Base-by-base conservation (phyloP, 2,329 filamentous ascomycete species). In the Piedraia hortae region DNA sequence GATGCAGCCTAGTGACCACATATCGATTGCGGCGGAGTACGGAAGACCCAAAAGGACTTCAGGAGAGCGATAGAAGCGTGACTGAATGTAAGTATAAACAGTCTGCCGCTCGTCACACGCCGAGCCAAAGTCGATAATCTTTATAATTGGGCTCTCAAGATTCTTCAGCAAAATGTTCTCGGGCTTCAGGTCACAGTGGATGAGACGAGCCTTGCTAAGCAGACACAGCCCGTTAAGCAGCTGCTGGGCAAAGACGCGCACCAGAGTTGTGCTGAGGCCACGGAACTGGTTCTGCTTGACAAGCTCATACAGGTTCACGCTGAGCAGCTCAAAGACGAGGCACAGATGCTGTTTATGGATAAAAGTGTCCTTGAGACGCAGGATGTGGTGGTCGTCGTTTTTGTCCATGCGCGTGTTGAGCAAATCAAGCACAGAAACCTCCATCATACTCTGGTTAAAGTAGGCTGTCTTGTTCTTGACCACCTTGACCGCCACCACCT, bases 401-500 rank as follows among this genome's bases (percentile, higher is more conserved):
- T 93, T 97, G 53, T 97, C 85, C 40, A 93, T 78, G 44, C 91
- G 89, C 32, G 78, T 90, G 45, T 97, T 97, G 39, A 97, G 62
- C 56, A 97, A 44, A 46, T 97, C 85, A 26, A 97, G 56, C 12
- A 97, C 85, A 2, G 85, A 97, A 14, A 97, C 85, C 44, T 97
- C 85, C 85, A 97, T 97, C 85, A 97, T 97, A 46, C 85, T 93
- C 47, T 97, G 85, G 43, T 97, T 97, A 54, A 97, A 97, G 46
- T 97, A 97, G 16, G 85, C 85, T 2, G 85, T 97, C 38, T 82
- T 69, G 47, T 97, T 97, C 52, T 97, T 97, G 51, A 97, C 85
- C 24, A 97, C 85, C 50, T 97, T 97, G 34, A 97, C 85, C 3
- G 85, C 85, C 19, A 97, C 85, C 17, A 97, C 85, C 48, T 97